A percentile compares a stretch with the other conserved stretches of the same genome.
Evolutionary conservation across 768 basidiomycete genomes (phyloP).

Genomic region (Trametes elegans): DNA sequence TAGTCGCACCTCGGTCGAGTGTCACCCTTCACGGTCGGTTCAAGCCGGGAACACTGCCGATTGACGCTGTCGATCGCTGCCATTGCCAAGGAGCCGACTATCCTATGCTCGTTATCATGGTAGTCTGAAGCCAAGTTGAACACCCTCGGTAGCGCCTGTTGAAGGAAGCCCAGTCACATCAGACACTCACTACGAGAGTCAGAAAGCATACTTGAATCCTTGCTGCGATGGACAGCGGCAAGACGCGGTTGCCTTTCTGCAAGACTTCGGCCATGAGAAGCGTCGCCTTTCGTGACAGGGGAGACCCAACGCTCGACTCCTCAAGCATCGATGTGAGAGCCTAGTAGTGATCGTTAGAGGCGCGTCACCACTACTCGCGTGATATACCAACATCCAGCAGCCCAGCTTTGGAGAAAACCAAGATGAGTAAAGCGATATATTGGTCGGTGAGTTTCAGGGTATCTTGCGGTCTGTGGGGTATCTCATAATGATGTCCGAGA

Average conservation of each 20-base stretch:
- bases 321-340: slow-evolving; percentile 84
- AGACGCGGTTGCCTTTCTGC: slow-evolving; percentile 80
- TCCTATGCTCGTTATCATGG: slow-evolving; percentile 69
- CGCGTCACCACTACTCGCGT: too few species aligned
- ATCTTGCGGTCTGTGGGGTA: slow-evolving; percentile 43
- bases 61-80: slow-evolving; percentile 91
- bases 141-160: slow-evolving; percentile 81
- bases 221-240: slow-evolving; percentile 81
- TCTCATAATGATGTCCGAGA: slow-evolving; percentile 15
- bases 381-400: slow-evolving; percentile 69
- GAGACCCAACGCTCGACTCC: slow-evolving; percentile 69
- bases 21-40: slow-evolving; percentile 49
- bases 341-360: too few species aligned
- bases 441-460: slow-evolving; percentile 87
- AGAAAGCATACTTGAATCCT: slow-evolving; percentile 67
- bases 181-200: background rate
- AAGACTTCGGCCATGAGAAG: slow-evolving; percentile 89
- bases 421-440: slow-evolving; percentile 81
- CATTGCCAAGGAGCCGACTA: slow-evolving; percentile 80
- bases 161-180: background rate
- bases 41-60: slow-evolving; percentile 76
- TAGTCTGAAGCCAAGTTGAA: slow-evolving; percentile 87
- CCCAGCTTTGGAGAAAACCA: slow-evolving; percentile 84
- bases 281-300: slow-evolving; percentile 85
- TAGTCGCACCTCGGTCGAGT: slow-evolving; percentile 60